Evolutionary conservation across 192 early-diverging fungal genomes (phyloP).

Genomic region (Coemansia sp.): DNA sequence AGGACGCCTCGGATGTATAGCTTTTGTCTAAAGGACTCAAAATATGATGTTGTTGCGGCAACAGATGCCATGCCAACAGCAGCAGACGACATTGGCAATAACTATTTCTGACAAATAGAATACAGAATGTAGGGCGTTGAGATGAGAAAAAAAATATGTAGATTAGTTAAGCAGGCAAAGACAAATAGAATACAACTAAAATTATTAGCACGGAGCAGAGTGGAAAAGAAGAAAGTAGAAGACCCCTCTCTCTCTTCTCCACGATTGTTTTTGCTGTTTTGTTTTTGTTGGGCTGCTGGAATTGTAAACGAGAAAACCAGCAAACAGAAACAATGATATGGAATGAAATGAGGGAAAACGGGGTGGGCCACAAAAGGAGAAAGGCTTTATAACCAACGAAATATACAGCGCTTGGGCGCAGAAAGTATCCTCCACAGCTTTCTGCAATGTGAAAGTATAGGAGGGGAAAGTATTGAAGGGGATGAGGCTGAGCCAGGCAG

Average conservation of each 20-base stretch:
- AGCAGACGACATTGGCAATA: conserved; percentile 24
- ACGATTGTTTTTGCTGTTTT: not conserved
- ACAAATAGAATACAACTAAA: not conserved
- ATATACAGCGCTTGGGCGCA: not conserved
- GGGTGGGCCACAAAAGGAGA: not conserved
- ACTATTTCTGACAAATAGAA: conserved; percentile 8
- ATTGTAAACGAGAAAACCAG: not conserved
- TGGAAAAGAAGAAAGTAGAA: not conserved
- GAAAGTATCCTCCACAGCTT: not conserved
- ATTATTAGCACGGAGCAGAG: not conserved
- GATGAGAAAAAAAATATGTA: not conserved
- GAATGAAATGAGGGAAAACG: not conserved
- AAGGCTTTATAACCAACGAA: not conserved
- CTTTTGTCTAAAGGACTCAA: conserved; percentile 69
- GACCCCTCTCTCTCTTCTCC: not conserved
- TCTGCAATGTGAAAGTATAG: conserved; percentile 1
- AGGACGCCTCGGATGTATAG: conserved; percentile 72
- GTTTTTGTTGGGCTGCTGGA: not conserved
- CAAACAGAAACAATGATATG: conserved; percentile 7
- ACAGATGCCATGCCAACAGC: conserved; percentile 38
- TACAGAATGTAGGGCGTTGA: conserved; percentile 9
- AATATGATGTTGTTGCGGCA: conserved; percentile 41
- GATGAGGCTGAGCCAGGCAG: conserved; percentile 8
- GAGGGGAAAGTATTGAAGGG: not conserved
- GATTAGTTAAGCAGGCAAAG: not conserved